Evolutionary conservation across 495 filamentous ascomycete species (phyloP), one percentile per base, ranked within the genome.

Genomic region (Penicillium subrubescens): DNA sequence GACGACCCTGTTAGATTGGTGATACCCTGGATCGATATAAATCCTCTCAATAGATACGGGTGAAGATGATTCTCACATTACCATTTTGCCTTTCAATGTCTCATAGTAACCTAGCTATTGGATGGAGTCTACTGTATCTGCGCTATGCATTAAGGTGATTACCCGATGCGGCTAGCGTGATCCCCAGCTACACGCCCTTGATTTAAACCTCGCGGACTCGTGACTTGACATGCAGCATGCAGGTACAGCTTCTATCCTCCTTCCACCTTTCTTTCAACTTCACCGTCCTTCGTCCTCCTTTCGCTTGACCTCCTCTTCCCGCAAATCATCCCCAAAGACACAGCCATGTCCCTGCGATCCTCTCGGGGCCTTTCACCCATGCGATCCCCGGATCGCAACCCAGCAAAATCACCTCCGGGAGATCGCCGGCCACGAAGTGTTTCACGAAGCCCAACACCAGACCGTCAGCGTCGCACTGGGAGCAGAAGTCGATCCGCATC

Each of bases 381-480:
- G 14, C 67, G 62, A 12, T 73, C 70, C 21, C 64, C 66, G 19
- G 63, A 67, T 8, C 44, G 35, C 10, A 61, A 44, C 58, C 57
- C 41, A 41, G 83, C 84, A 10, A 80, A 82, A 63, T 83, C 84
- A 17, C 81, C 83, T 53, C 81, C 79, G 17, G 79, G 79, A 44
- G 67, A 70, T 34, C 77, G 79, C 25, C 78, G 72, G 53, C 70
- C 73, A 17, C 71, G 72, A 57, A 73, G 72, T 52, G 53, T 56
- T 14, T 81, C 75, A 52, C 76, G 77, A 55, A 82, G 74, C 57
- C 76, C 72, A 8, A 72, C 77, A 33, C 73, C 66, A 54, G 65
- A 66, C 58, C 60, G 60, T 33, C 31, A 60, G 60, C 79, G 77
- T 61, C 77, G 65, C 3, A 43, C 37, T 19, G 25, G 33, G 25